phyloP scores from a whole-genome alignment of 768 basidiomycete species.

The Podaxis rugospora region DNA sequence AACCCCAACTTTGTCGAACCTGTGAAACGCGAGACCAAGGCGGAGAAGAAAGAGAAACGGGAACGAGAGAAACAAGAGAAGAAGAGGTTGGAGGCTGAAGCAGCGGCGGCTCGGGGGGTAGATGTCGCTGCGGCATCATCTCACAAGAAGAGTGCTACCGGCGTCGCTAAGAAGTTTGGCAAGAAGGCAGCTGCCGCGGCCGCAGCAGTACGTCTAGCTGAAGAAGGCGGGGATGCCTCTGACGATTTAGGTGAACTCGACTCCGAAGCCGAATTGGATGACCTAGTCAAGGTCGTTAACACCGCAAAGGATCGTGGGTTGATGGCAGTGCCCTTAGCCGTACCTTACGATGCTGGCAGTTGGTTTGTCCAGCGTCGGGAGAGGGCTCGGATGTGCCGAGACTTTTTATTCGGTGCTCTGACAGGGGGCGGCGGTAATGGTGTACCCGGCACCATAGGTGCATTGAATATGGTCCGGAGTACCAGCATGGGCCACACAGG shows the following conservation, averaged over 20 bases:
- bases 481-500: conserved; percentile 23
- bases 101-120: conserved; percentile 52
- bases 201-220: conserved; percentile 43
- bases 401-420: conserved; percentile 53
- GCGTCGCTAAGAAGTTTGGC: conserved; percentile 50
- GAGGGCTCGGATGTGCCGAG: conserved; percentile 54
- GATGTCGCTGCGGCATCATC: conserved; percentile 42
- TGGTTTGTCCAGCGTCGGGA: conserved; percentile 80
- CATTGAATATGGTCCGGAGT: conserved; percentile 27
- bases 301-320: conserved; percentile 52
- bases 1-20: conserved; percentile 89
- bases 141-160: conserved; percentile 39
- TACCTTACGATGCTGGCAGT: conserved; percentile 69
- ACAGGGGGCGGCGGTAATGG: conserved; percentile 33
- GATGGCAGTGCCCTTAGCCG: conserved; percentile 63
- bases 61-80: conserved; percentile 81
- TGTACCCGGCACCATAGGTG: conserved; percentile 24
- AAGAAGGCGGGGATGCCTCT: conserved; percentile 52
- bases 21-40: conserved; percentile 81
- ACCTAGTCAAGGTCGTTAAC: conserved; percentile 59
- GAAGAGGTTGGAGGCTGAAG: conserved; percentile 68
- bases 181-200: conserved; percentile 59
- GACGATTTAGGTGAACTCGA: conserved; percentile 79
- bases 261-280: conserved; percentile 82
- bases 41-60: conserved; percentile 81